Evolutionary conservation across 192 early-diverging fungal genomes (phyloP).

Genomic region (Haplosporangium gracile): DNA sequence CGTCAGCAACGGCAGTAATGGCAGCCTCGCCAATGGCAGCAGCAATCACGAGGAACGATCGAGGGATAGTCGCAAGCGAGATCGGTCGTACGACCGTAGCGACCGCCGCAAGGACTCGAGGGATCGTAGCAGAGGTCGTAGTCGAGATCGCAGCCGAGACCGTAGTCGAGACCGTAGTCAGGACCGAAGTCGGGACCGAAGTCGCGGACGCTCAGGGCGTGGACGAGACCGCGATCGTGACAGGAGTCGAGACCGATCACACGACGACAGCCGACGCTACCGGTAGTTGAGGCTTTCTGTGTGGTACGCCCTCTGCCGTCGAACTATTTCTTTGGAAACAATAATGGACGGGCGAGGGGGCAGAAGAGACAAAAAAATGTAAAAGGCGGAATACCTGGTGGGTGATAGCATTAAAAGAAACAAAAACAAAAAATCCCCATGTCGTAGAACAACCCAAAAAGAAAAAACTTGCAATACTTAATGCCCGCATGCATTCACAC

Average conservation of each 20-base stretch:
- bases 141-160: constrained; percentile 51
- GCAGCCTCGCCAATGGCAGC: constrained; percentile 28
- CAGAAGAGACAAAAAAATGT: neutral
- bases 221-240: constrained; percentile 36
- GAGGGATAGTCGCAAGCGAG: constrained; percentile 49
- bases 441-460: too few relatives aligned
- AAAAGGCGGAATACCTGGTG: neutral
- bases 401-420: neutral
- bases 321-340: neutral
- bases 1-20: constrained; percentile 30
- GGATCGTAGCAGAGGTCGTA: constrained; percentile 40
- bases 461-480: too few relatives aligned
- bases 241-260: constrained; percentile 29
- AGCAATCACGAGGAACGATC: constrained; percentile 41
- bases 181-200: neutral
- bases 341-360: neutral
- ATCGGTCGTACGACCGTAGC: constrained; percentile 42
- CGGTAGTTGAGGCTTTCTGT: constrained; percentile 8
- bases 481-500: too few relatives aligned
- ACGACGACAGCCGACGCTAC: constrained; percentile 43
- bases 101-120: constrained; percentile 47
- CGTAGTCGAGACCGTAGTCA: constrained; percentile 26
- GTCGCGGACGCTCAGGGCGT: neutral
- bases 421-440: too few relatives aligned
- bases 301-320: neutral